Percentiles rank a stretch among this genome's conserved stretches.
Evolutionary conservation across 768 basidiomycete species (phyloP).

Genomic region (Tylopilus subfusipes): DNA sequence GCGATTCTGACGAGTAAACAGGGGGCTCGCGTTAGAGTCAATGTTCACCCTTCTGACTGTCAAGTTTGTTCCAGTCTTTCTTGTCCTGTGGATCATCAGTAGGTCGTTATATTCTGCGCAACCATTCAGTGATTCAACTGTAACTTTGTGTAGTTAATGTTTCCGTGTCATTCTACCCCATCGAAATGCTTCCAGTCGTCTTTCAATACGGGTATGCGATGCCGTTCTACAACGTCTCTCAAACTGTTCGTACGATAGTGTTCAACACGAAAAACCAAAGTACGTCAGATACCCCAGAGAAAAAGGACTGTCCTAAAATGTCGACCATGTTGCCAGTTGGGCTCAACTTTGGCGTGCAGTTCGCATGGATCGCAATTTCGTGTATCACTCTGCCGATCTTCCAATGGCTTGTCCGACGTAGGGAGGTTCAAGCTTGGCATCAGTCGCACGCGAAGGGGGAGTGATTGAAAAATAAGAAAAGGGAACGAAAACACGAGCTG

Average conservation of each 20-base stretch:
- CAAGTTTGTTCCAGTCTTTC: conserved; percentile 55
- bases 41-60: conserved; percentile 53
- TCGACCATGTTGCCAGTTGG: conserved; percentile 42
- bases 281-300: conserved; percentile 30
- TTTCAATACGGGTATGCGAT: conserved; percentile 66
- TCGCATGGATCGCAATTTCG: conserved; percentile 55
- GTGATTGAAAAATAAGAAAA: neutral
- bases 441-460: conserved; percentile 13
- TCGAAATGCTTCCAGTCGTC: conserved; percentile 53
- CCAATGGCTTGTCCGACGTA: conserved; percentile 40
- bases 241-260: conserved; percentile 56
- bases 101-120: neutral
- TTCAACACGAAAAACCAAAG: conserved; percentile 62
- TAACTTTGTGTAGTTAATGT: conserved; percentile 45
- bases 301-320: neutral
- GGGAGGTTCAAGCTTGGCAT: conserved; percentile 22
- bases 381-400: conserved; percentile 50
- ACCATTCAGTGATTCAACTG: neutral
- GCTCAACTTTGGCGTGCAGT: conserved; percentile 55
- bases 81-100: conserved; percentile 65
- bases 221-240: conserved; percentile 71
- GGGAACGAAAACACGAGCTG: neutral
- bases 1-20: conserved; percentile 21
- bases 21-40: conserved; percentile 61
- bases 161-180: conserved; percentile 53